These are phyloP conservation scores for Hymenoscyphus salicellus DNA, from an alignment of 2,329 filamentous ascomycete species.

Conservation along the genomic window DNA sequence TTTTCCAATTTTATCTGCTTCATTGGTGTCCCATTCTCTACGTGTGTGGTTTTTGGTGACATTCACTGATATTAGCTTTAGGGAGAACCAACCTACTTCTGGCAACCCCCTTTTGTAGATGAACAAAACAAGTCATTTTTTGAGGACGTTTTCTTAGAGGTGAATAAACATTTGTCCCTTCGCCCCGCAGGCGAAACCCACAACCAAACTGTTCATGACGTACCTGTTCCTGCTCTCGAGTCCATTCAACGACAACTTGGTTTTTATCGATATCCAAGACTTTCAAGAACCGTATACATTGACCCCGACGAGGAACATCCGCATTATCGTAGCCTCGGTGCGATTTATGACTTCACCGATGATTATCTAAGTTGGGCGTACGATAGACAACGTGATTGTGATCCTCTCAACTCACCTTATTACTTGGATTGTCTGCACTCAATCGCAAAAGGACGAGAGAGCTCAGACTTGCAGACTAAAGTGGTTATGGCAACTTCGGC, in stretches of 20 bases:
- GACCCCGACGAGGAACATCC: constrained; percentile 40
- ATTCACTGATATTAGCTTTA: constrained; percentile 31
- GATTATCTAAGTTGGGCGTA: constrained; percentile 60
- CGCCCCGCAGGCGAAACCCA: constrained; percentile 18
- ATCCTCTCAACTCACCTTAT: constrained; percentile 53
- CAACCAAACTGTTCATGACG: background rate
- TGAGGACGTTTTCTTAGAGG: constrained; percentile 59
- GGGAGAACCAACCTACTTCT: constrained; percentile 33
- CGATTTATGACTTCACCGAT: constrained; percentile 60
- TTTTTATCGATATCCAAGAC: constrained; percentile 31
- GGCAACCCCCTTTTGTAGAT: constrained; percentile 31
- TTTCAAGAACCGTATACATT: constrained; percentile 31
- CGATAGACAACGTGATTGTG: constrained; percentile 54
- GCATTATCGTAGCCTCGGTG: constrained; percentile 61
- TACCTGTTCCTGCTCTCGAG: constrained; percentile 23
- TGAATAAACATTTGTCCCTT: constrained; percentile 36
- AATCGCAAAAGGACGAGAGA: constrained; percentile 50
- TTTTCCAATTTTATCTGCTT: background rate
- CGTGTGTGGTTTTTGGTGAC: constrained; percentile 12
- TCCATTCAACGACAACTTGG: constrained; percentile 32
- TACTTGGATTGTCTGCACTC: constrained; percentile 65
- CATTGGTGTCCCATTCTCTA: background rate
- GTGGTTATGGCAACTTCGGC: constrained; percentile 56
- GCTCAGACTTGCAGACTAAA: constrained; percentile 55
- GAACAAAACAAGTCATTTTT: constrained; percentile 41